phyloP scores from a whole-genome alignment of 345 rosid genomes.

The Populus alba region DNA sequence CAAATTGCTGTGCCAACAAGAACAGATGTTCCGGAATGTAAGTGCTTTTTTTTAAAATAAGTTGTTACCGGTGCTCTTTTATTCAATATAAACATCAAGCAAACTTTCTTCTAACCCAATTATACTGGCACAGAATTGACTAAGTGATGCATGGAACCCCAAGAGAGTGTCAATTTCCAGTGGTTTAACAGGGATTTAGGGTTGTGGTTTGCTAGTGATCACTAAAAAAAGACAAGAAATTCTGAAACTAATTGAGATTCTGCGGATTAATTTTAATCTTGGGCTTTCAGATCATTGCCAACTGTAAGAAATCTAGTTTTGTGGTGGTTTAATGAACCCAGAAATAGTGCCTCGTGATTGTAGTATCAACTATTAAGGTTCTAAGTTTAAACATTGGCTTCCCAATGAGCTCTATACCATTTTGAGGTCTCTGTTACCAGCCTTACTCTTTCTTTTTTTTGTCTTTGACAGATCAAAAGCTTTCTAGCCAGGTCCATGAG shows the following conservation, averaged over 20 bases:
- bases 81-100: not conserved
- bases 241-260: no score
- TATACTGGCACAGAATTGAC: not conserved
- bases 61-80: not conserved
- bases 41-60: not conserved
- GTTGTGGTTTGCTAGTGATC: no score
- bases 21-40: constrained; percentile 57
- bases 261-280: no score
- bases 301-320: no score
- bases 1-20: constrained; percentile 67
- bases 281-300: no score
- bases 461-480: constrained; percentile 49
- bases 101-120: not conserved
- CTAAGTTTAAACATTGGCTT: not conserved
- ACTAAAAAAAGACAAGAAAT: no score
- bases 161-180: not conserved
- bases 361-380: no score
- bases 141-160: not conserved
- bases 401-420: not conserved
- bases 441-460: not conserved
- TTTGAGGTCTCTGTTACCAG: not conserved
- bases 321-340: no score
- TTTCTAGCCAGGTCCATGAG: constrained; percentile 64
- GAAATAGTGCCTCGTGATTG: no score
- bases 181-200: not conserved